A percentile compares a stretch with the other conserved stretches of the same genome.
phyloP scores from a whole-genome alignment of 2,329 filamentous ascomycete genomes.

The Cladosporium velox region DNA sequence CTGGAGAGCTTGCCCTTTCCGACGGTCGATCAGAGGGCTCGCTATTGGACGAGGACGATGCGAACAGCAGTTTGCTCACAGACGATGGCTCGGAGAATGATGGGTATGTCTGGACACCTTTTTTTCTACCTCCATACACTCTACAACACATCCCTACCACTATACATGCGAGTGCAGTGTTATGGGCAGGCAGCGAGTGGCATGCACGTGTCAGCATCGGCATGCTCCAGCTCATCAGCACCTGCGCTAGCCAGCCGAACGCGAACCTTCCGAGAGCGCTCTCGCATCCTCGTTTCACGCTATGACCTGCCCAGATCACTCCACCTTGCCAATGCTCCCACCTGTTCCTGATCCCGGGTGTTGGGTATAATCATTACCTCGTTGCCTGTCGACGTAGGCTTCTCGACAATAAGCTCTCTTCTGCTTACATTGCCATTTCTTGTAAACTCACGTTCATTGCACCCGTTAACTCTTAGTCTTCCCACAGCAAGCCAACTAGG shows the following conservation, averaged over 20 bases:
- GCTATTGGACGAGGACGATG: constrained; percentile 46
- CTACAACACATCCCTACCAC: neutral
- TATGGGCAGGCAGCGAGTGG: neutral
- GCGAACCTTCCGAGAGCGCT: constrained; percentile 8
- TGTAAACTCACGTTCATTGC: neutral
- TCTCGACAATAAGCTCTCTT: neutral
- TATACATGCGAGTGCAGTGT: neutral
- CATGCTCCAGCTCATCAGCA: constrained; percentile 8
- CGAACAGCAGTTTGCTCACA: constrained; percentile 52
- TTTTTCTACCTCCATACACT: neutral
- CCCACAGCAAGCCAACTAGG: constrained; percentile 23
- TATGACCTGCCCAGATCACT: constrained; percentile 16
- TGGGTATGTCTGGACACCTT: constrained; percentile 32
- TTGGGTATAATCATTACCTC: neutral
- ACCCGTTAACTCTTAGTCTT: constrained; percentile 7
- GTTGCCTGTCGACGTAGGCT: constrained; percentile 11
- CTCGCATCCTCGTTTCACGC: constrained; percentile 16
- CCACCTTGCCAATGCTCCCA: constrained; percentile 21
- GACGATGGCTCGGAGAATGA: constrained; percentile 54
- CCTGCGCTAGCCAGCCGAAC: constrained; percentile 13
- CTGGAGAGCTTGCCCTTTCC: constrained; percentile 17
- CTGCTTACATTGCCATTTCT: neutral
- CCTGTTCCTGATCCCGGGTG: neutral
- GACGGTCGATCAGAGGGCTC: constrained; percentile 34
- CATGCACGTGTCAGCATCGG: constrained; percentile 16